These are phyloP conservation scores for Pneumocystis canis DNA, from an alignment of 1,139 yeast species.

Conservation along the genomic window DNA sequence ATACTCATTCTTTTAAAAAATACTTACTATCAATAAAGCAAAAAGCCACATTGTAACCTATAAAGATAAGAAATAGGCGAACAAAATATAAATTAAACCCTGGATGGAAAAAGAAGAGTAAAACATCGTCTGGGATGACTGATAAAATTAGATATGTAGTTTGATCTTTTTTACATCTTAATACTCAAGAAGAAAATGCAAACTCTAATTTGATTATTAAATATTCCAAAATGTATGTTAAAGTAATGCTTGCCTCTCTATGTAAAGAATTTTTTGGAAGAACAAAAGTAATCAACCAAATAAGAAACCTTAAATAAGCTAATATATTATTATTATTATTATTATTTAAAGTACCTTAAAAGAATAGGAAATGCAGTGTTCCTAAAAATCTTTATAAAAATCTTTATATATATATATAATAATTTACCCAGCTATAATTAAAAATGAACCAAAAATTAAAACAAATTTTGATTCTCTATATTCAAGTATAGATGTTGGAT, in stretches of 20 bases:
- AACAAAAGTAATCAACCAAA: background rate
- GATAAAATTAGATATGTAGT: slow-evolving; percentile 28
- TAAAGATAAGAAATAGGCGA: background rate
- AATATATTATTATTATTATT: background rate
- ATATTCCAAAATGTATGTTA: background rate
- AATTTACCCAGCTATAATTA: slow-evolving; percentile 11
- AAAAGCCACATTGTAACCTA: slow-evolving; percentile 87
- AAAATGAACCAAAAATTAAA: slow-evolving; percentile 8
- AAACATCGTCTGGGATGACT: slow-evolving; percentile 97
- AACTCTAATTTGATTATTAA: background rate
- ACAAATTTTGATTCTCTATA: slow-evolving; percentile 10
- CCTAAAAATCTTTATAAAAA: slow-evolving; percentile 1
- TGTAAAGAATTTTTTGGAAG: slow-evolving; percentile 9
- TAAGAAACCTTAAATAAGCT: background rate
- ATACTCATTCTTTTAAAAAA: background rate
- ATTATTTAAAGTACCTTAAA: slow-evolving; percentile 4
- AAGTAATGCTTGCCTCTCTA: slow-evolving; percentile 1
- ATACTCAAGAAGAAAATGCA: slow-evolving; percentile 4
- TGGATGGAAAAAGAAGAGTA: slow-evolving; percentile 75
- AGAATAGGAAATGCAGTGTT: slow-evolving; percentile 14
- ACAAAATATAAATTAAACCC: slow-evolving; percentile 17
- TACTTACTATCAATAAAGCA: slow-evolving; percentile 42
- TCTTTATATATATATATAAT: background rate
- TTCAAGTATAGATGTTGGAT: slow-evolving; percentile 10
- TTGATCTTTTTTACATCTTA: background rate